A percentile compares a stretch with the other conserved stretches of the same genome.
phyloP scores from a whole-genome alignment of 805 yeast species.

The Yarrowia bubula region DNA sequence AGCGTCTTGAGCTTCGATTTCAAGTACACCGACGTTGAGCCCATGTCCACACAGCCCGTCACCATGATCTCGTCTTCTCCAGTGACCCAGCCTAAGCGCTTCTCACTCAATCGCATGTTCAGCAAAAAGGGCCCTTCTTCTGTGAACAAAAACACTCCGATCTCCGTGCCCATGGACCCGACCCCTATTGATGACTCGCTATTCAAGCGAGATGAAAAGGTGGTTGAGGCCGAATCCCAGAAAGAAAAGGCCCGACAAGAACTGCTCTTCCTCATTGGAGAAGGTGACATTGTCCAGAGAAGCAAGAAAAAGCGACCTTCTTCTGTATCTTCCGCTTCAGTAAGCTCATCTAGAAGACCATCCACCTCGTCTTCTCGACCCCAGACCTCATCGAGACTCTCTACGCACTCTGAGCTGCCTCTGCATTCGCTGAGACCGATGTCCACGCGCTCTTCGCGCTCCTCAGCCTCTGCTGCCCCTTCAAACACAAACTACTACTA shows the following conservation, averaged over 20 bases:
- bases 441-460: background rate
- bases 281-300: background rate
- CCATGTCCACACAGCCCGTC: constrained; percentile 16
- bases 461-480: background rate
- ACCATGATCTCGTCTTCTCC: constrained; percentile 12
- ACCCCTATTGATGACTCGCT: background rate
- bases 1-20: constrained; percentile 1
- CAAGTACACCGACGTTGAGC: constrained; percentile 23
- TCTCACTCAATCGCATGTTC: constrained; percentile 4
- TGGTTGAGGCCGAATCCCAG: background rate
- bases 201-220: background rate
- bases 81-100: background rate
- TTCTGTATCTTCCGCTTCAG: background rate
- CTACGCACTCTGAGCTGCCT: background rate
- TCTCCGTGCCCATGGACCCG: constrained; percentile 12
- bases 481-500: background rate
- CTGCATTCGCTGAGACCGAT: background rate
- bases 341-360: background rate
- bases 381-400: background rate
- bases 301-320: background rate
- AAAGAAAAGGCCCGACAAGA: constrained; percentile 11
- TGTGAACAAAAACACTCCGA: background rate
- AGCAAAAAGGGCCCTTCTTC: background rate
- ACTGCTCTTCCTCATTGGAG: constrained; percentile 14
- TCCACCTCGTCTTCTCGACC: background rate